Percentiles rank a stretch among this genome's conserved stretches.
These are phyloP conservation scores for Isabelozyma rhagii DNA, from an alignment of 805 yeast genomes.

Conservation along the genomic window DNA sequence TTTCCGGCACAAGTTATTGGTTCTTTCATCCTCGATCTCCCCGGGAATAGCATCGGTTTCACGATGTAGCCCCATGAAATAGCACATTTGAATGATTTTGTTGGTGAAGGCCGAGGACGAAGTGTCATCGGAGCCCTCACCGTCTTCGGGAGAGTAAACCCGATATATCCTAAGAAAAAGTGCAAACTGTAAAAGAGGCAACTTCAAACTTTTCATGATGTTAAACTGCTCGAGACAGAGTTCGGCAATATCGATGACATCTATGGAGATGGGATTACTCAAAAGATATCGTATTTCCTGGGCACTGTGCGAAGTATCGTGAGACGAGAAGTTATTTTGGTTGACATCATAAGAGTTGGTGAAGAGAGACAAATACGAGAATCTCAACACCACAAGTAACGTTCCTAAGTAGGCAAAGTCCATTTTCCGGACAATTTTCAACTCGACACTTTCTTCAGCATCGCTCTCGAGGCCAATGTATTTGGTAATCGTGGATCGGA, in stretches of 20 bases:
- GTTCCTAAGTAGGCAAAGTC: conserved; percentile 11
- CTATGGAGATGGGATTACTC: conserved; percentile 27
- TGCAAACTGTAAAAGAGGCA: conserved; percentile 57
- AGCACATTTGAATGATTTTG: conserved; percentile 40
- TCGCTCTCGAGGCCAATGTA: conserved; percentile 4
- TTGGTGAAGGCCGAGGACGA: conserved; percentile 16
- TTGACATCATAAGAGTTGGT: conserved; percentile 6
- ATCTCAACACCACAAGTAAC: conserved; percentile 15
- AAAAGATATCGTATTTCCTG: conserved; percentile 23
- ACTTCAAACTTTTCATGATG: conserved; percentile 35
- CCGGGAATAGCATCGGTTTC: conserved; percentile 34
- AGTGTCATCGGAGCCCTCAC: conserved; percentile 38
- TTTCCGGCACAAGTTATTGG: conserved; percentile 51
- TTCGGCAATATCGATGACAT: conserved; percentile 41
- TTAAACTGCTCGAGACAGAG: conserved; percentile 47
- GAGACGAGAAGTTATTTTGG: conserved; percentile 1
- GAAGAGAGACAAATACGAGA: conserved; percentile 17
- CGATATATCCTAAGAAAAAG: conserved; percentile 54
- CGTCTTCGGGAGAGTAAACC: conserved; percentile 54
- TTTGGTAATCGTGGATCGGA: conserved; percentile 11
- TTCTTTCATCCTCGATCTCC: conserved; percentile 9
- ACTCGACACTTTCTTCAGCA: conserved; percentile 3
- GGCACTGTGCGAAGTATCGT: conserved; percentile 16
- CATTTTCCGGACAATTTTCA: background rate
- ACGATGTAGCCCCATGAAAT: conserved; percentile 44